A percentile compares a stretch with the other conserved stretches of the same genome.
Conservation (phyloP, 148 eudicot species). For the Amaranthus palmeri region DNA sequence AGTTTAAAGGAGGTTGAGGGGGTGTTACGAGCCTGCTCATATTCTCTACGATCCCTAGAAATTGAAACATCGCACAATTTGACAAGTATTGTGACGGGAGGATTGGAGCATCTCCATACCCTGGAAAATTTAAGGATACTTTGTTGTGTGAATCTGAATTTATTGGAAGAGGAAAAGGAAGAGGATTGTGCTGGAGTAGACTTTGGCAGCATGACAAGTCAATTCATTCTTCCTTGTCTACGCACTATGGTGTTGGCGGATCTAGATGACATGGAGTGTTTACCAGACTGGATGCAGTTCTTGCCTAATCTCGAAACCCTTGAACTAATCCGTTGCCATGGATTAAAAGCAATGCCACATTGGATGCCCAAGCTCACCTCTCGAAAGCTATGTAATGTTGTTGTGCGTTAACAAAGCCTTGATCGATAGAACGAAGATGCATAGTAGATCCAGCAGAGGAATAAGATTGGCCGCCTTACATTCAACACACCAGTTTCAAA, state of each 20-base stretch:
- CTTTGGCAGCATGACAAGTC: conserved; percentile 12
- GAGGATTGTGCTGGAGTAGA: too few species aligned
- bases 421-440: too few species aligned
- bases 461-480: too few species aligned
- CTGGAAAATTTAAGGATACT: neutral
- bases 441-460: too few species aligned
- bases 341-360: neutral
- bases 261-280: neutral
- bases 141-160: neutral
- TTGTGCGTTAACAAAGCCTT: neutral
- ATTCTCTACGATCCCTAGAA: neutral
- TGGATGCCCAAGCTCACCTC: conserved; percentile 14
- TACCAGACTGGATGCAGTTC: conserved; percentile 3
- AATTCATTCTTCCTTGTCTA: neutral
- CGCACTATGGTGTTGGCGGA: neutral
- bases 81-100: neutral
- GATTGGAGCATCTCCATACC: conserved; percentile 11
- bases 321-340: neutral
- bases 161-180: neutral
- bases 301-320: conserved; percentile 8
- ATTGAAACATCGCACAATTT: neutral
- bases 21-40: neutral
- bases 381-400: neutral
- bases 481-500: too few species aligned
- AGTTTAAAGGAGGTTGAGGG: neutral